These are phyloP conservation scores for Phytophthora agathidicida DNA, from an alignment of 352 stramenopile genomes.

Conservation along the genomic window DNA sequence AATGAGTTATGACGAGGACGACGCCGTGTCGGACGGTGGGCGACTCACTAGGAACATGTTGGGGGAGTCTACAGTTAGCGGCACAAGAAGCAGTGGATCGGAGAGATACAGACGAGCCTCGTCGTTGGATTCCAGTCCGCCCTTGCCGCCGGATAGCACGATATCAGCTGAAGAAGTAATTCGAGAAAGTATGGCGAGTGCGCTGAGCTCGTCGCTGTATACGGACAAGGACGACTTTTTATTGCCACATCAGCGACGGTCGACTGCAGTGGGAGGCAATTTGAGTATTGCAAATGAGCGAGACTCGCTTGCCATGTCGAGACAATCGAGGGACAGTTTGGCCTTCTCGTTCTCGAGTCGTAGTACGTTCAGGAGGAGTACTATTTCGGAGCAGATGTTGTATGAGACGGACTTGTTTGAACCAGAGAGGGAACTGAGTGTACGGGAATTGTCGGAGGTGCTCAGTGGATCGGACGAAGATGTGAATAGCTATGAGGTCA, in stretches of 20 bases:
- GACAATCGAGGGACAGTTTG: slow-evolving; percentile 48
- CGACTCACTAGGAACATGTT: slow-evolving; percentile 53
- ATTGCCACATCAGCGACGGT: slow-evolving; percentile 40
- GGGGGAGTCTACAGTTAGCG: slow-evolving; percentile 32
- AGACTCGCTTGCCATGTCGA: slow-evolving; percentile 46
- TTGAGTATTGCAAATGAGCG: slow-evolving; percentile 30
- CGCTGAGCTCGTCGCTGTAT: slow-evolving; percentile 72
- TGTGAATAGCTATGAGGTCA: slow-evolving; percentile 75
- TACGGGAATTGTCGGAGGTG: slow-evolving; percentile 74
- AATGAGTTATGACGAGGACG: slow-evolving; percentile 30
- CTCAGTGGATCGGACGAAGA: slow-evolving; percentile 68
- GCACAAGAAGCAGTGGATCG: slow-evolving; percentile 27
- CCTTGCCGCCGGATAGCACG: slow-evolving; percentile 77
- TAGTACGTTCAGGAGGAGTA: slow-evolving; percentile 80
- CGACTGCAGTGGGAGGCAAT: slow-evolving; percentile 26
- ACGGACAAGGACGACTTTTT: slow-evolving; percentile 77
- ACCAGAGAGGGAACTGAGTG: slow-evolving; percentile 78
- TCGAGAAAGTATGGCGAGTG: slow-evolving; percentile 83
- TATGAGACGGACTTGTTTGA: slow-evolving; percentile 87
- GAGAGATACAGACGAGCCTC: slow-evolving; percentile 49
- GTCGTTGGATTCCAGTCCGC: slow-evolving; percentile 64
- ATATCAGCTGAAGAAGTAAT: slow-evolving; percentile 90
- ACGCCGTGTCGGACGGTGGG: slow-evolving; percentile 28
- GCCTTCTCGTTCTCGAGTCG: slow-evolving; percentile 79
- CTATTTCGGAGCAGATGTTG: slow-evolving; percentile 86